phyloP scores from a whole-genome alignment of 2,329 filamentous ascomycete species.

The Ambrosiella xylebori region DNA sequence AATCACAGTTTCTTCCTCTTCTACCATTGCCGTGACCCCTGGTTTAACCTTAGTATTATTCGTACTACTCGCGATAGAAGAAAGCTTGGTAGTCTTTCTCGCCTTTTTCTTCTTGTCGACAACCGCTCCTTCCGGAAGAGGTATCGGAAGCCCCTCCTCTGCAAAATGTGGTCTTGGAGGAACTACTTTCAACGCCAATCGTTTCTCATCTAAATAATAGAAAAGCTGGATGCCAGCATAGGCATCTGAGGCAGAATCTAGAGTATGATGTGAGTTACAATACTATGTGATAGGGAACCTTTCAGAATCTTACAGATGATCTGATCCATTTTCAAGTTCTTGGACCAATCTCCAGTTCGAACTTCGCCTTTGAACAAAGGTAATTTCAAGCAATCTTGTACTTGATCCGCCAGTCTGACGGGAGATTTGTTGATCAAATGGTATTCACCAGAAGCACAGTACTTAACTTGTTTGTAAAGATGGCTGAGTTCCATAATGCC shows the following conservation, averaged over 20 bases:
- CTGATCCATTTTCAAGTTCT: constrained; percentile 43
- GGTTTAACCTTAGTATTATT: too few relatives aligned
- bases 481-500: constrained; percentile 71
- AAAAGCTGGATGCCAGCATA: constrained; percentile 66
- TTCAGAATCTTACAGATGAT: constrained; percentile 42
- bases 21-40: too few relatives aligned
- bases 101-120: constrained; percentile 13
- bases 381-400: constrained; percentile 51
- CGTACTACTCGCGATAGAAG: not conserved
- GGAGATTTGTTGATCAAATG: constrained; percentile 46
- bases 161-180: constrained; percentile 54
- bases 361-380: constrained; percentile 64
- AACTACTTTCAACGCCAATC: constrained; percentile 46
- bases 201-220: constrained; percentile 49
- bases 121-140: constrained; percentile 29
- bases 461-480: constrained; percentile 60
- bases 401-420: constrained; percentile 51
- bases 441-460: constrained; percentile 30
- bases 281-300: not conserved
- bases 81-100: not conserved
- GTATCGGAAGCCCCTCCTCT: constrained; percentile 49
- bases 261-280: not conserved
- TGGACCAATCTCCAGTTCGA: constrained; percentile 58
- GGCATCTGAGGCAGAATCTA: constrained; percentile 65
- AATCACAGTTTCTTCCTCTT: too few relatives aligned